phyloP scores from a whole-genome alignment of 306 rosid species.

The Rosa rugosa region DNA sequence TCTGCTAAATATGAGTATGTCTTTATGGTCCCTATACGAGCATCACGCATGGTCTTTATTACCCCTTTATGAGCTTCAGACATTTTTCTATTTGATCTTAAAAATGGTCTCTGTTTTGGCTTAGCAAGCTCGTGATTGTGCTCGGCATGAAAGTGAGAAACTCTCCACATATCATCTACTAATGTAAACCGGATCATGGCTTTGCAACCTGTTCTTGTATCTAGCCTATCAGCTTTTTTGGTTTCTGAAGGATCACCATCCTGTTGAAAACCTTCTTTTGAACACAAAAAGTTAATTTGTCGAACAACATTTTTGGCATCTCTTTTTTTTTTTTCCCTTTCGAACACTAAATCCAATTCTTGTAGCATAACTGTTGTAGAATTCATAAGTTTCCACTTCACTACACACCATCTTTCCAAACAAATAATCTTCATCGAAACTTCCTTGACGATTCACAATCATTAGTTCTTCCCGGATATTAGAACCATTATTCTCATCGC shows the following conservation, averaged over 20 bases:
- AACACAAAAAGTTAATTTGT: too few species aligned
- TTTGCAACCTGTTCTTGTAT: too few species aligned
- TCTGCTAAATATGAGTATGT: neutral
- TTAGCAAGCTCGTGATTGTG: neutral
- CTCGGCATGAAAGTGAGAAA: neutral
- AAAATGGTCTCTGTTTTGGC: neutral
- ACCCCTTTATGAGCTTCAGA: neutral
- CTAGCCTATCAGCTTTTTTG: too few species aligned
- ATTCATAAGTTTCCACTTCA: constrained; percentile 7
- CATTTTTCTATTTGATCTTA: neutral
- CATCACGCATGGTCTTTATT: neutral
- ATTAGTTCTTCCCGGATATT: neutral
- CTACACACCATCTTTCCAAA: neutral
- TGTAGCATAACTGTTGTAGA: neutral
- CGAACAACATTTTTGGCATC: too few species aligned
- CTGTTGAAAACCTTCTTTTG: too few species aligned
- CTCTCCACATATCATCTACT: neutral
- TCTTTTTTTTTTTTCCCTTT: neutral
- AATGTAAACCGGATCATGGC: too few species aligned
- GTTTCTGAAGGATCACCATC: too few species aligned
- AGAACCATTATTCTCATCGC: neutral
- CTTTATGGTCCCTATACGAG: neutral
- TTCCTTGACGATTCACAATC: neutral
- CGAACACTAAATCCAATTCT: neutral
- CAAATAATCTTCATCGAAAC: neutral